Evolutionary conservation across 2,329 filamentous ascomycete genomes (phyloP).

Genomic region (Colletotrichum euphorbiae): DNA sequence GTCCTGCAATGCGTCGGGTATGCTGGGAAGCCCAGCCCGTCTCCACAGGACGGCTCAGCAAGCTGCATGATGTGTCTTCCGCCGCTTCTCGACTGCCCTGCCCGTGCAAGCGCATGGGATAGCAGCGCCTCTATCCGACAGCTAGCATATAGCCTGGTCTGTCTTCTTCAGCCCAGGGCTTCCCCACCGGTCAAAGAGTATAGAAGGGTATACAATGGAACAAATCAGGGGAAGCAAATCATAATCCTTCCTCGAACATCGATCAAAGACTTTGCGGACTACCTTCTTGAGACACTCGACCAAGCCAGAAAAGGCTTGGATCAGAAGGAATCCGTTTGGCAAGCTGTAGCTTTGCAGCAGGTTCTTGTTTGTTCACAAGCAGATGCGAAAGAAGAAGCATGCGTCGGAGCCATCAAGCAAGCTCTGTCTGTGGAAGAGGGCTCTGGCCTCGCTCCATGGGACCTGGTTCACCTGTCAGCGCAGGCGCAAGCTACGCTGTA

Average conservation of each 20-base stretch:
- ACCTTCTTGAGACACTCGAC: slow-evolving; percentile 41
- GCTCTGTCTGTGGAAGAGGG: slow-evolving; percentile 36
- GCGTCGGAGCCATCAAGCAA: slow-evolving; percentile 39
- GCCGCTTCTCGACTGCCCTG: slow-evolving; percentile 68
- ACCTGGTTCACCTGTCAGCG: slow-evolving; percentile 69
- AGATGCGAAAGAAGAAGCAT: slow-evolving; percentile 48
- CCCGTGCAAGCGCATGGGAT: slow-evolving; percentile 68
- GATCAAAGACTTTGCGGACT: slow-evolving; percentile 28
- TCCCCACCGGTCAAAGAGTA: slow-evolving; percentile 50
- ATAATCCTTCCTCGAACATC: slow-evolving; percentile 16
- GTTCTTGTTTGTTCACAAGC: slow-evolving; percentile 38
- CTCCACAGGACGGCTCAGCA: slow-evolving; percentile 40
- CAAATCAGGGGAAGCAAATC: slow-evolving; percentile 37
- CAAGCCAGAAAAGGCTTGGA: slow-evolving; percentile 41
- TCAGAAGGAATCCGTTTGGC: slow-evolving; percentile 37
- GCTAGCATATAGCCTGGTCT: slow-evolving; percentile 64
- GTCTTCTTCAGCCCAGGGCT: slow-evolving; percentile 39
- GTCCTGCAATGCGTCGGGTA: slow-evolving; percentile 46
- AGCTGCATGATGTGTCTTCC: slow-evolving; percentile 71
- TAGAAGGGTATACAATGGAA: slow-evolving; percentile 46
- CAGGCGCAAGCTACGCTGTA: slow-evolving; percentile 71
- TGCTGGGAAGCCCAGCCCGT: slow-evolving; percentile 50
- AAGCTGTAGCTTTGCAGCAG: slow-evolving; percentile 35
- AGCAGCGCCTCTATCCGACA: slow-evolving; percentile 62
- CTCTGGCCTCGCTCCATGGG: slow-evolving; percentile 58